Percentiles rank a stretch among this genome's conserved stretches.
phyloP scores from a whole-genome alignment of 2,329 filamentous ascomycete species.

The Sporothrix humicola region DNA sequence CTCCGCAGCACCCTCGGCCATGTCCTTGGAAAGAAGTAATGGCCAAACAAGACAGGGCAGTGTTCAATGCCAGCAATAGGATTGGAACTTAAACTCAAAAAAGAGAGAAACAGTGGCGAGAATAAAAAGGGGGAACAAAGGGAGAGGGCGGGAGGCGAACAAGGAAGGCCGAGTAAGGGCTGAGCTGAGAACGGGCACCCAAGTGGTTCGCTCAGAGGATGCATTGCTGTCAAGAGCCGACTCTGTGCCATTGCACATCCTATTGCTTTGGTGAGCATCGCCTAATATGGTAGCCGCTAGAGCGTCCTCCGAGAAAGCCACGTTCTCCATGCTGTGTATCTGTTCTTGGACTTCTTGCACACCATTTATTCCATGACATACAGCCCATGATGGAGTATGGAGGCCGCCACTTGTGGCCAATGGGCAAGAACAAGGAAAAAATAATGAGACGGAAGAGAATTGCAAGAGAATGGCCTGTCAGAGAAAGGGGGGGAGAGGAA shows the following conservation, averaged over 20 bases:
- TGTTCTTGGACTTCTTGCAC: background rate
- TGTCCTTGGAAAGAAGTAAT: background rate
- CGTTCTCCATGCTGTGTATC: background rate
- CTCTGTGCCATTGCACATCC: background rate
- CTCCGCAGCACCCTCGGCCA: background rate
- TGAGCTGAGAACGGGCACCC: background rate
- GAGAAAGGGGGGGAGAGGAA: background rate
- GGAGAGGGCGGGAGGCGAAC: background rate
- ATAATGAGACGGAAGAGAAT: background rate
- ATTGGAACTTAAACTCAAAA: background rate
- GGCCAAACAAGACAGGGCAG: background rate
- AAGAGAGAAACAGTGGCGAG: background rate
- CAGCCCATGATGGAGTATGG: background rate
- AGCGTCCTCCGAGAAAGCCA: background rate
- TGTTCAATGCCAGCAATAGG: background rate
- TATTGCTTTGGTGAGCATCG: background rate
- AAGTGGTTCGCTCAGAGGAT: background rate
- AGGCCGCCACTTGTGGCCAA: background rate
- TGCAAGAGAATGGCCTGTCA: background rate
- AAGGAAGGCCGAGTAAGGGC: background rate
- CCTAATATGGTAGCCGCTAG: background rate
- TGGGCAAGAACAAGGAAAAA: background rate
- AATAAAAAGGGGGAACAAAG: background rate
- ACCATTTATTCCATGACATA: background rate
- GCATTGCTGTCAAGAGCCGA: conserved; percentile 3